Conservation (phyloP, 2,329 filamentous ascomycete species). For the Ceratocystis papillata region DNA sequence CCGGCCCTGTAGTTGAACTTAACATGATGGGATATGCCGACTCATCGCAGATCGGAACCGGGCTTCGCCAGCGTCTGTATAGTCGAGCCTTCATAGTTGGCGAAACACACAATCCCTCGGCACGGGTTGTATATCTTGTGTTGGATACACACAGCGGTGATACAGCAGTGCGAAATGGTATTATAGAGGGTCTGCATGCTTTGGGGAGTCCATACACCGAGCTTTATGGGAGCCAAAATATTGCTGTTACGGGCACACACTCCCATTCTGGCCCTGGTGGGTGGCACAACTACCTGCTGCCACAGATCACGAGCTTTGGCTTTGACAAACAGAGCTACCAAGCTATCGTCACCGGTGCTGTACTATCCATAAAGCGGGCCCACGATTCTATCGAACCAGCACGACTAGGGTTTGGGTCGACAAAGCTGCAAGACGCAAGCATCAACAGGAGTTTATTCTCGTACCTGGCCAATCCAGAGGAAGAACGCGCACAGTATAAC, state of each 20-base stretch:
- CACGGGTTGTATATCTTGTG: slow-evolving; percentile 78
- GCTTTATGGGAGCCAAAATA: slow-evolving; percentile 65
- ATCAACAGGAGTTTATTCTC: slow-evolving; percentile 76
- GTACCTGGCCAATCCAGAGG: slow-evolving; percentile 68
- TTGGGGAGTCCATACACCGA: slow-evolving; percentile 60
- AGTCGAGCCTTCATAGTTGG: slow-evolving; percentile 83
- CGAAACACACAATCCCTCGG: slow-evolving; percentile 50
- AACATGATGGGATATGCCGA: slow-evolving; percentile 90
- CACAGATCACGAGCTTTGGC: slow-evolving; percentile 78
- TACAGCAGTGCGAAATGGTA: slow-evolving; percentile 77
- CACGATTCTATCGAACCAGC: slow-evolving; percentile 49
- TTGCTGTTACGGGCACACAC: slow-evolving; percentile 86
- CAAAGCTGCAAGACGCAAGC: slow-evolving; percentile 58
- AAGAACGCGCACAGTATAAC: slow-evolving; percentile 58
- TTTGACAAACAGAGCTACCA: slow-evolving; percentile 80
- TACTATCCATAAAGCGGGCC: slow-evolving; percentile 71
- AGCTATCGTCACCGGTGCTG: slow-evolving; percentile 75
- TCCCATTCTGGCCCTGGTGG: slow-evolving; percentile 84
- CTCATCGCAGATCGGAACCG: slow-evolving; percentile 67
- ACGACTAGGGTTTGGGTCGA: slow-evolving; percentile 52
- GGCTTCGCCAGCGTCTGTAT: slow-evolving; percentile 77
- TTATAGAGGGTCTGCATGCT: slow-evolving; percentile 59
- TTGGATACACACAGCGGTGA: slow-evolving; percentile 82
- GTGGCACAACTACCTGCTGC: slow-evolving; percentile 89
- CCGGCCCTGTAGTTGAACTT: slow-evolving; percentile 74